phyloP scores from a whole-genome alignment of 495 filamentous ascomycete species.

The Diplogelasinospora grovesii region DNA sequence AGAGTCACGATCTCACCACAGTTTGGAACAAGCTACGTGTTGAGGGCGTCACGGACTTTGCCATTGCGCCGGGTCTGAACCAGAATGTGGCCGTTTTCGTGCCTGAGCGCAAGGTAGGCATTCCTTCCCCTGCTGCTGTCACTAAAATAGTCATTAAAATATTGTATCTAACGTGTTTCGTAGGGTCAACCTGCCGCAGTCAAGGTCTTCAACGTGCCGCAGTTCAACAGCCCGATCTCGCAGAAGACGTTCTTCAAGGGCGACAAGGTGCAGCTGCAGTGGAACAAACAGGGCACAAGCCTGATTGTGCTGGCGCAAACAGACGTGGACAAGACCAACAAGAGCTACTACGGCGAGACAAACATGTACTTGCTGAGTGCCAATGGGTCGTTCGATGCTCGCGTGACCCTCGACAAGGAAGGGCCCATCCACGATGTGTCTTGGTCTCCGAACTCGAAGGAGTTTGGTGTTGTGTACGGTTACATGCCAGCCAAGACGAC shows the following conservation, averaged over 20 bases:
- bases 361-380: conserved; percentile 92
- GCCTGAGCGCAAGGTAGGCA: conserved; percentile 81
- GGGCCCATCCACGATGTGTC: conserved; percentile 96
- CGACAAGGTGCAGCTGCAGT: conserved; percentile 96
- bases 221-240: conserved; percentile 72
- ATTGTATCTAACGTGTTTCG: conserved; percentile 10
- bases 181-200: conserved; percentile 87
- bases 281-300: conserved; percentile 85
- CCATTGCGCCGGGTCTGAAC: conserved; percentile 78
- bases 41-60: conserved; percentile 88
- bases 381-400: conserved; percentile 84
- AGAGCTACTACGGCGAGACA: conserved; percentile 98
- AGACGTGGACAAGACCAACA: conserved; percentile 94
- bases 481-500: conserved; percentile 98
- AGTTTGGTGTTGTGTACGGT: conserved; percentile 95
- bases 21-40: conserved; percentile 93
- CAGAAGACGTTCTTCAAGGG: conserved; percentile 99
- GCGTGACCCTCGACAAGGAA: conserved; percentile 91
- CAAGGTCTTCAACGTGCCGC: conserved; percentile 88
- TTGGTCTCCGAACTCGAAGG: conserved; percentile 95
- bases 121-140: background rate
- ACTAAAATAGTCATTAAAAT: background rate
- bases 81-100: conserved; percentile 88
- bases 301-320: conserved; percentile 96
- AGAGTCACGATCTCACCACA: conserved; percentile 72